These are phyloP conservation scores for Chalciporus sp. DNA, from an alignment of 1,284 basidiomycete genomes.

Conservation along the genomic window DNA sequence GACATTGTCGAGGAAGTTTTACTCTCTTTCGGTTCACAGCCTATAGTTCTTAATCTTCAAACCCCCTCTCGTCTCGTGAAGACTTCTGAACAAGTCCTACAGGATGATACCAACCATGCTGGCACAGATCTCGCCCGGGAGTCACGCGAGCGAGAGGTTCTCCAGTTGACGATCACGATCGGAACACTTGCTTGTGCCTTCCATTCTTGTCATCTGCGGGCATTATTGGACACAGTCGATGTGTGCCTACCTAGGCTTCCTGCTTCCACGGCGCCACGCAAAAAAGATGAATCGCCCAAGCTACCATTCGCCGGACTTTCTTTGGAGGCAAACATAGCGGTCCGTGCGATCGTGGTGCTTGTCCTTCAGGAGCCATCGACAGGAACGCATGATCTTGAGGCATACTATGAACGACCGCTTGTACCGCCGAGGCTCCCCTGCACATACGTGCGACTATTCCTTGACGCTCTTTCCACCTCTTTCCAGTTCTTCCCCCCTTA, in stretches of 20 bases:
- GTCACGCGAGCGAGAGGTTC: constrained; percentile 17
- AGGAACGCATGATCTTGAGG: constrained; percentile 26
- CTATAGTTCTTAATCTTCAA: constrained; percentile 56
- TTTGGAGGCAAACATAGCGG: constrained; percentile 39
- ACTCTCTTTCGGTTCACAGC: constrained; percentile 58
- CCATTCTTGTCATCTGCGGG: constrained; percentile 54
- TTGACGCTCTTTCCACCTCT: constrained; percentile 52
- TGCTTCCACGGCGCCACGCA: constrained; percentile 16
- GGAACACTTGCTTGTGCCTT: constrained; percentile 57
- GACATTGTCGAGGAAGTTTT: constrained; percentile 45
- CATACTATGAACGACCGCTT: constrained; percentile 57
- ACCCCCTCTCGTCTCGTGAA: constrained; percentile 39
- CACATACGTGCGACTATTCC: constrained; percentile 57
- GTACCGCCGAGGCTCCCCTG: constrained; percentile 49
- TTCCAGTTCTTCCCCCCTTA: constrained; percentile 23
- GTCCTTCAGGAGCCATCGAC: constrained; percentile 37
- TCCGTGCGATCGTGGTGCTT: constrained; percentile 55
- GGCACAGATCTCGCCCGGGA: constrained; percentile 6
- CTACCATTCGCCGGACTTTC: constrained; percentile 18
- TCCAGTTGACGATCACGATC: constrained; percentile 42
- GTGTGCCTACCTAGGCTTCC: constrained; percentile 38
- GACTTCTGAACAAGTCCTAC: constrained; percentile 5
- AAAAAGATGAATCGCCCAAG: constrained; percentile 6
- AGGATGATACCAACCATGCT: neutral
- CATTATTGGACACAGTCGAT: constrained; percentile 45